These are phyloP conservation scores for Pichia sp. DNA, from an alignment of 1,139 yeast genomes.

Conservation along the genomic window DNA sequence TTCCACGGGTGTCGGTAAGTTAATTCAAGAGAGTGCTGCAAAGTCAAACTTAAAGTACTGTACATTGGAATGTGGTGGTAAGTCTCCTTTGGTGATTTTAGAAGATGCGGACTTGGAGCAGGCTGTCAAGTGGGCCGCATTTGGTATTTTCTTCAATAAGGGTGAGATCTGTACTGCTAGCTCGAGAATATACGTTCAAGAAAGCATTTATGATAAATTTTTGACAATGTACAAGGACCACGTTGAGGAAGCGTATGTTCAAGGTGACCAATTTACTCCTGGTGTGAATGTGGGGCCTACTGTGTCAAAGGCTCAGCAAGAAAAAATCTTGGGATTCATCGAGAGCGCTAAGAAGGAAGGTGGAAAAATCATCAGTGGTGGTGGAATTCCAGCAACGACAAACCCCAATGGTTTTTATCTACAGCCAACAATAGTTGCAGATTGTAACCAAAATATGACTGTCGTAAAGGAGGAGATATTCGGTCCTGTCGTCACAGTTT, in stretches of 20 bases:
- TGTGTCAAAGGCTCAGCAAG: slow-evolving; percentile 56
- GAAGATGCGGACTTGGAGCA: slow-evolving; percentile 53
- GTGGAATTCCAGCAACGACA: slow-evolving; percentile 28
- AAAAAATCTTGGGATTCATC: slow-evolving; percentile 42
- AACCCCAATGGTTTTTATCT: slow-evolving; percentile 36
- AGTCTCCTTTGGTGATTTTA: slow-evolving; percentile 49
- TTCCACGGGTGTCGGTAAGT: slow-evolving; percentile 49
- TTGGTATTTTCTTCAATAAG: slow-evolving; percentile 50
- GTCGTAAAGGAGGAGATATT: slow-evolving; percentile 53
- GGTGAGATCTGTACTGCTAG: slow-evolving; percentile 58
- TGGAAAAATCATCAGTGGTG: slow-evolving; percentile 47
- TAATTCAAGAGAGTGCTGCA: slow-evolving; percentile 48
- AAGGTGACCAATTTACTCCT: slow-evolving; percentile 51
- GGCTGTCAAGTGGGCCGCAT: slow-evolving; percentile 55
- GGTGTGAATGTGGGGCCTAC: slow-evolving; percentile 72
- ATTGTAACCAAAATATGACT: slow-evolving; percentile 44
- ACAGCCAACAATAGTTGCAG: slow-evolving; percentile 50
- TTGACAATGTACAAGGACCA: slow-evolving; percentile 40
- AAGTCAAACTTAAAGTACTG: slow-evolving; percentile 45
- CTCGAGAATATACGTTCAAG: slow-evolving; percentile 46
- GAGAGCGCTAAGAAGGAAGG: slow-evolving; percentile 51
- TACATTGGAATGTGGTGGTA: slow-evolving; percentile 59
- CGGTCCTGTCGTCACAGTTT: slow-evolving; percentile 52
- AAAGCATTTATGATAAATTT: slow-evolving; percentile 33
- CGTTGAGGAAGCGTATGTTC: slow-evolving; percentile 42